Evolutionary conservation across 2,329 filamentous ascomycete species (phyloP).

Genomic region (Trichoderma semiorbis): DNA sequence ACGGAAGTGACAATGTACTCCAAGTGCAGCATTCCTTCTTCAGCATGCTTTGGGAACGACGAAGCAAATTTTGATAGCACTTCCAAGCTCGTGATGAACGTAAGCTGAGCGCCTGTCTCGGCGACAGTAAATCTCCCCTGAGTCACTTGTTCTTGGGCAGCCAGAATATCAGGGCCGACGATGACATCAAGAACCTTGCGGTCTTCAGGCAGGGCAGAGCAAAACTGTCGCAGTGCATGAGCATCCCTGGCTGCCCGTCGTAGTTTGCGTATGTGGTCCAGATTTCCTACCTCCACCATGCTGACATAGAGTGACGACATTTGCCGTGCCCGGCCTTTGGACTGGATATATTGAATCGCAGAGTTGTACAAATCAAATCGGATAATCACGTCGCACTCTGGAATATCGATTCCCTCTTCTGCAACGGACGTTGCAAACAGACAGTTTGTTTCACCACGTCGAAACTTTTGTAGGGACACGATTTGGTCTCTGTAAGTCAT

Average conservation of each 20-base stretch:
- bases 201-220: conserved; percentile 69
- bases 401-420: conserved; percentile 66
- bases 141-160: conserved; percentile 23
- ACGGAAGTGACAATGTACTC: conserved; percentile 61
- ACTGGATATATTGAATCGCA: conserved; percentile 93
- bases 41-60: conserved; percentile 45
- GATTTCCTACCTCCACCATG: conserved; percentile 74
- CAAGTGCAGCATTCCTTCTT: conserved; percentile 34
- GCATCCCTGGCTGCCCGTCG: conserved; percentile 60
- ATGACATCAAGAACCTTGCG: conserved; percentile 45
- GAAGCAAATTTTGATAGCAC: conserved; percentile 72
- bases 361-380: conserved; percentile 86
- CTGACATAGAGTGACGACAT: conserved; percentile 74
- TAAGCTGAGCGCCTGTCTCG: conserved; percentile 72
- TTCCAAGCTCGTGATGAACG: conserved; percentile 68
- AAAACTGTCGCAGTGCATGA: conserved; percentile 68
- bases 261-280: conserved; percentile 53
- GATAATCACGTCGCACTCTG: conserved; percentile 63
- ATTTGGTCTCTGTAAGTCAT: conserved; percentile 73
- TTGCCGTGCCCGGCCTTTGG: conserved; percentile 79
- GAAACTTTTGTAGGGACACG: conserved; percentile 64
- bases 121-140: conserved; percentile 58
- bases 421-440: conserved; percentile 65
- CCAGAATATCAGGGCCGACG: conserved; percentile 20
- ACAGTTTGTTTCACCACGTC: conserved; percentile 57